phyloP scores from a whole-genome alignment of 441 rosid species.

The Eugenia klotzschiana region DNA sequence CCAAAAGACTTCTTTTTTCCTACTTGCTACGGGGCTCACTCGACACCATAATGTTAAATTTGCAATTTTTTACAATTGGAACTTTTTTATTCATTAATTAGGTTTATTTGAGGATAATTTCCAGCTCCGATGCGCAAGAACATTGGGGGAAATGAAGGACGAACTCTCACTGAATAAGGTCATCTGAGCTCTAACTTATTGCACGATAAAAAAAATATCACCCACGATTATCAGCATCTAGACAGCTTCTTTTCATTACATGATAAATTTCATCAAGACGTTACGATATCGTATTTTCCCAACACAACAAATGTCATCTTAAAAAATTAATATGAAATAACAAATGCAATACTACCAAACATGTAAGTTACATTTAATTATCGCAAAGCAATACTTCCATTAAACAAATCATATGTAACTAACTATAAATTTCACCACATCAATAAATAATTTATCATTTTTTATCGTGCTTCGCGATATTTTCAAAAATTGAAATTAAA shows the following conservation, averaged over 20 bases:
- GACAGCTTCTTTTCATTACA: not conserved
- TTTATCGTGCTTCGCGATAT: not conserved
- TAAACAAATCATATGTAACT: not conserved
- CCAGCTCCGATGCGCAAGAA: not conserved
- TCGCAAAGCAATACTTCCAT: rapidly evolving
- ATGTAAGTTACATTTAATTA: rapidly evolving
- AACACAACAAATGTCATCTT: not conserved
- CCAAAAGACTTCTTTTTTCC: not conserved
- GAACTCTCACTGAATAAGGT: not conserved
- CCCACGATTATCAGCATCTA: too few relatives aligned
- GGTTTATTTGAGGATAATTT: not conserved
- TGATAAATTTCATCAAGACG: not conserved
- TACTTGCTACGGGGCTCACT: not conserved
- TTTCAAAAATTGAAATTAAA: not conserved
- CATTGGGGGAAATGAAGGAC: not conserved
- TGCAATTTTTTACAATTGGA: not conserved
- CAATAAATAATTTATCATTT: not conserved
- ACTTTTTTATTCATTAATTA: not conserved
- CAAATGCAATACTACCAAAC: not conserved
- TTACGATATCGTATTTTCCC: not conserved
- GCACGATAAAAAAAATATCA: not conserved
- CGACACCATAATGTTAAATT: not conserved
- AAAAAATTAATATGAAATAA: not conserved
- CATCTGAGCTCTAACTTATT: not conserved
- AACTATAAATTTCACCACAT: not conserved